Percentiles rank a stretch among this genome's conserved stretches.
Conservation (phyloP, 495 filamentous ascomycete species). For the Ramalina intermedia region DNA sequence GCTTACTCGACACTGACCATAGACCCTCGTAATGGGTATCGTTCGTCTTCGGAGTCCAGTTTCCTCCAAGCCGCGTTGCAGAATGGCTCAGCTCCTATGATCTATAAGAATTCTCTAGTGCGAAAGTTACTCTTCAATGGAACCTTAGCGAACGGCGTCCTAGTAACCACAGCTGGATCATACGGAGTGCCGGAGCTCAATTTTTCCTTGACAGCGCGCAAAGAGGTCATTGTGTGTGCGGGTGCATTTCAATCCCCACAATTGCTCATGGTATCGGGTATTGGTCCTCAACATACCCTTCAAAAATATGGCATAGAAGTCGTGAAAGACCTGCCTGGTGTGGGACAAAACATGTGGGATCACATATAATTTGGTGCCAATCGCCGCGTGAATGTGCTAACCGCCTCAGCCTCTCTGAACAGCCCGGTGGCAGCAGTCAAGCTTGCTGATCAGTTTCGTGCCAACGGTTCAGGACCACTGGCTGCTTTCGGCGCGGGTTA, state of each 20-base stretch:
- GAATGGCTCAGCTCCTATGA: slow-evolving; percentile 12
- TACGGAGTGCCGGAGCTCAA: slow-evolving; percentile 7
- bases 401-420: slow-evolving; percentile 11
- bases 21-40: slow-evolving; percentile 20
- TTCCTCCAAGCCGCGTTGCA: slow-evolving; percentile 21
- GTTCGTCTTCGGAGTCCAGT: slow-evolving; percentile 27
- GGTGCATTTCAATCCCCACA: slow-evolving; percentile 36
- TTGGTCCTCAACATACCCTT: slow-evolving; percentile 27
- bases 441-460: slow-evolving; percentile 4
- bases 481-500: slow-evolving; percentile 14
- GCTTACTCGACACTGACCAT: slow-evolving; percentile 19
- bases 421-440: slow-evolving; percentile 1
- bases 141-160: slow-evolving; percentile 34
- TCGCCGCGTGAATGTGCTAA: slow-evolving; percentile 26
- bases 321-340: slow-evolving; percentile 26
- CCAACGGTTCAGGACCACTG: slow-evolving; percentile 12
- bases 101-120: slow-evolving; percentile 29
- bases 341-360: slow-evolving; percentile 31
- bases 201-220: slow-evolving; percentile 10
- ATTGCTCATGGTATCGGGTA: slow-evolving; percentile 37
- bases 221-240: slow-evolving; percentile 34
- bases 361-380: slow-evolving; percentile 21
- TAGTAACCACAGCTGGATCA: slow-evolving; percentile 17
- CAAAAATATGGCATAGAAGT: slow-evolving; percentile 25
- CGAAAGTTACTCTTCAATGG: slow-evolving; percentile 27